Base-by-base conservation (phyloP, 225 moss, liverwort and hornwort genomes). In the Ulota crispa region DNA sequence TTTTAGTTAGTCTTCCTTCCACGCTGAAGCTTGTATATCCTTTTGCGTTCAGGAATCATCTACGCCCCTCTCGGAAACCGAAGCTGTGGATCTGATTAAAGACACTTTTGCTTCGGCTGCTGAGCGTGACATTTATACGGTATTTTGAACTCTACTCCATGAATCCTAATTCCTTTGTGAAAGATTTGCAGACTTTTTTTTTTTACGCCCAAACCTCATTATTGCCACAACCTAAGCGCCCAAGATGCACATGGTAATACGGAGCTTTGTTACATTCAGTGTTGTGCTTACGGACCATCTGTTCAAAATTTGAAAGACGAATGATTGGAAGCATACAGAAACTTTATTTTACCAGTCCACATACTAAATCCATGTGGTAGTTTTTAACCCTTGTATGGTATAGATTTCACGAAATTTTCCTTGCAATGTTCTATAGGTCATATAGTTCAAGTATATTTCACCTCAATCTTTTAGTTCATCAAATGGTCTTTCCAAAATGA, bases 61-160 rank as follows among this genome's bases (percentile, higher is more conserved):
- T 30, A 93, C 92, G 9, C 90, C 90, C 26, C 78, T 96, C 16
- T 32, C 78, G 24, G 94, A 93, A 82, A 83, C 79, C 60, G 93
- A 96, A 83, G 92, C 91, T 70, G 89, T 92, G 71, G 94, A 94
- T 81, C 73, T 96, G 81, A 94, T 96, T 28, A 94, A 94, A 86
- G 96, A 93, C 71, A 93, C 90, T 2, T 93, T 94, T 55, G 94
- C 94, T 53, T 96, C 93, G n/a, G 92, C 96, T 81, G 92, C 91
- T 39, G 93, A 94, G 89, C 87, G 94, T 72, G 94, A 96, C 80
- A 94, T 96, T 72, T 92, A 94, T 73, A 96, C 92, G 27, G 90
- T 87, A 83, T 23, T 50, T 56, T 62, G 8, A 6, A 34, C 55
- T 11, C 55, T 69, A 31, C 41, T 78, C 30, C 19, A 30, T 20